Percentiles rank a stretch among this genome's conserved stretches.
Evolutionary conservation across 2,329 filamentous ascomycete genomes (phyloP).

Genomic region (Fusarium oligoseptatum): DNA sequence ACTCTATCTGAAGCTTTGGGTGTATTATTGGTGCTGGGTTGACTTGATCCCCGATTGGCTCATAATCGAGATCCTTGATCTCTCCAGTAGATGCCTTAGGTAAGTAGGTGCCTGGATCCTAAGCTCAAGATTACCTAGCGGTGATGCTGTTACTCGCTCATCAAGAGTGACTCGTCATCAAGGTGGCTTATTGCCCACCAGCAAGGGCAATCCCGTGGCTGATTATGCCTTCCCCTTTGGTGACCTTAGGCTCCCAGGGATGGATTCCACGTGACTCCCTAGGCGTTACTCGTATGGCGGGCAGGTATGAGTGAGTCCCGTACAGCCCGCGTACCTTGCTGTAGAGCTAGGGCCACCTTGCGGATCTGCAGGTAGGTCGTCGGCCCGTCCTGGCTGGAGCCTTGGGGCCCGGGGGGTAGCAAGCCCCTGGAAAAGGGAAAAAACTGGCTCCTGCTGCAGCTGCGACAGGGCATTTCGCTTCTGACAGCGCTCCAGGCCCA

Average conservation of each 20-base stretch:
- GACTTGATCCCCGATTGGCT: not conserved
- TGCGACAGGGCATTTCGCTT: constrained; percentile 47
- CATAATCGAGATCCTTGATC: not conserved
- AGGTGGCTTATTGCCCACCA: constrained; percentile 23
- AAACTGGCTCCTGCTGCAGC: constrained; percentile 31
- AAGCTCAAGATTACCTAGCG: not conserved
- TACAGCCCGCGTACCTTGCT: constrained; percentile 14
- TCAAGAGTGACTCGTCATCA: constrained; percentile 35
- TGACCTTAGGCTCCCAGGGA: constrained; percentile 1
- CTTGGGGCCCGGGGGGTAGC: constrained; percentile 4
- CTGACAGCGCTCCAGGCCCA: constrained; percentile 46
- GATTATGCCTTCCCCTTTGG: constrained; percentile 8
- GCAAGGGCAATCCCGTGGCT: constrained; percentile 16
- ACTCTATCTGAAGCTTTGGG: not conserved
- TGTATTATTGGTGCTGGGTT: not conserved
- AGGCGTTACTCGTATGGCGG: not conserved
- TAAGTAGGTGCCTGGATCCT: not conserved
- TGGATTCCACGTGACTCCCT: constrained; percentile 1
- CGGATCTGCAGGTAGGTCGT: constrained; percentile 38
- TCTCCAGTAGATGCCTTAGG: not conserved
- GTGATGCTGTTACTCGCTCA: not conserved
- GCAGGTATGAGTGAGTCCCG: not conserved
- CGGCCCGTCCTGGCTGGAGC: constrained; percentile 25
- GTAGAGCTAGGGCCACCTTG: constrained; percentile 43
- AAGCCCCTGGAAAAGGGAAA: constrained; percentile 45